Conservation (phyloP, 306 rosid species). For the Medicago truncatula region MtrunA17r5.0-ANR NC_053048.1:28003001-28003500, state of each 20-base stretch:
- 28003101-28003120: not conserved
- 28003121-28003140: not conserved
- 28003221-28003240: not conserved
- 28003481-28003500: conserved; percentile 5
- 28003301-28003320: not conserved
- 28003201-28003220: not conserved
- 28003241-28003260: not conserved
- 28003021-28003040: not conserved
- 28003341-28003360: conserved; percentile 19
- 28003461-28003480: conserved; percentile 34
- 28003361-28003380: conserved; percentile 13
- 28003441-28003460: conserved; percentile 43
- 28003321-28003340: conserved; percentile 8
- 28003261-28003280: not conserved
- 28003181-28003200: not conserved
- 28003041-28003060: not conserved
- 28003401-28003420: conserved; percentile 20
- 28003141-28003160: not conserved
- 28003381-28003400: conserved; percentile 3
- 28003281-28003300: not conserved
- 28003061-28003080: not conserved
- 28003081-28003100: not conserved
- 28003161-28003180: not conserved
- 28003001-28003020: too few species aligned
- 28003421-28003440: conserved; percentile 15